These are phyloP conservation scores for Volutella citrinella DNA, from an alignment of 2,329 filamentous ascomycete genomes.

Conservation along the genomic window DNA sequence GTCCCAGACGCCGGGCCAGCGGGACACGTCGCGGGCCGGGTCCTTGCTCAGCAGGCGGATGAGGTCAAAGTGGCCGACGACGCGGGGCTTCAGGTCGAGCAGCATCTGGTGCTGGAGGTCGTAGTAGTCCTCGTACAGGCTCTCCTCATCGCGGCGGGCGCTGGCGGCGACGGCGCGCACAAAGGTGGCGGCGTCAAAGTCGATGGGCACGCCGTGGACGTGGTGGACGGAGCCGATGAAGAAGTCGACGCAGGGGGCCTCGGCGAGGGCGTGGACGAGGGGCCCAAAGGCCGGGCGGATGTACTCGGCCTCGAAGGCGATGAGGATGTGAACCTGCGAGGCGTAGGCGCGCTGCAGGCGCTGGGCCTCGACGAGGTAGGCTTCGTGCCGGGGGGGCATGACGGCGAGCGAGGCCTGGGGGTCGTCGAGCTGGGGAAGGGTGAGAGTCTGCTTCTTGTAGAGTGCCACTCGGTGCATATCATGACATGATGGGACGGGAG, in stretches of 20 bases:
- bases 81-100: constrained; percentile 61
- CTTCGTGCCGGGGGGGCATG: constrained; percentile 58
- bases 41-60: constrained; percentile 75
- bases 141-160: constrained; percentile 56
- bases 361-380: constrained; percentile 73
- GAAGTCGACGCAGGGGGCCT: constrained; percentile 70
- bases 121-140: constrained; percentile 81
- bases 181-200: constrained; percentile 73
- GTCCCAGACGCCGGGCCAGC: constrained; percentile 67
- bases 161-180: constrained; percentile 38
- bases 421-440: constrained; percentile 43
- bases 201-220: constrained; percentile 81
- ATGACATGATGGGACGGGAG: too few species aligned
- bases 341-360: constrained; percentile 71
- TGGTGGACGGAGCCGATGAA: constrained; percentile 95
- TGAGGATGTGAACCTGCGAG: constrained; percentile 69
- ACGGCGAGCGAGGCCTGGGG: constrained; percentile 44
- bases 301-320: constrained; percentile 94
- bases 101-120: constrained; percentile 86
- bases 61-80: constrained; percentile 94
- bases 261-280: constrained; percentile 59
- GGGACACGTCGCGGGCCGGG: constrained; percentile 58
- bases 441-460: constrained; percentile 7
- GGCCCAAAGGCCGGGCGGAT: constrained; percentile 65
- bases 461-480: too few species aligned